A percentile compares a stretch with the other conserved stretches of the same genome.
Evolutionary conservation across 192 early-diverging fungal genomes (phyloP).

Genomic region (Kappamyces sp.): DNA sequence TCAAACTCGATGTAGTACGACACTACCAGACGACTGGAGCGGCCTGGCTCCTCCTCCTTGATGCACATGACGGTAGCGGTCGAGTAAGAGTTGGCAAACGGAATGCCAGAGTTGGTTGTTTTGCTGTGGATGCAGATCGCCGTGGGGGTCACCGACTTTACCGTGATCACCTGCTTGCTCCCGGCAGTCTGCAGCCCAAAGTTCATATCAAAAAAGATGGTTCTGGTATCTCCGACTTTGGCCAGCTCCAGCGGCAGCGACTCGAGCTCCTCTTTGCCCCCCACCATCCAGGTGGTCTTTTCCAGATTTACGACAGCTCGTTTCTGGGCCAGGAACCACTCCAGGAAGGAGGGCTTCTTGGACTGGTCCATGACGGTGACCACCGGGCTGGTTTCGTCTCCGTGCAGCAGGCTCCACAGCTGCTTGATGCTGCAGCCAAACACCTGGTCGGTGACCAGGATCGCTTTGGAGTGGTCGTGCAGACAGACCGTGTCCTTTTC

Average conservation of each 20-base stretch:
- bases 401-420: conserved; percentile 4
- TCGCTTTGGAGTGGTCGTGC: neutral
- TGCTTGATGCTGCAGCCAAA: neutral
- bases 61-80: conserved; percentile 8
- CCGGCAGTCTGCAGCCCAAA: conserved; percentile 10
- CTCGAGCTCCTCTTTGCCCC: neutral
- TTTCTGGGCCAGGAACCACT: conserved; percentile 4
- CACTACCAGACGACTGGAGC: neutral
- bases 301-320: conserved; percentile 1
- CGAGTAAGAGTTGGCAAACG: conserved; percentile 8
- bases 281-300: conserved; percentile 7
- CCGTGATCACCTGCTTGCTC: neutral
- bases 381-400: conserved; percentile 1
- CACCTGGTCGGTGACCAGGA: neutral
- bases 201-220: conserved; percentile 13
- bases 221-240: neutral
- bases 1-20: conserved; percentile 5
- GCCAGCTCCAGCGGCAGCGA: neutral
- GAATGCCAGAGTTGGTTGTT: conserved; percentile 8
- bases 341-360: conserved; percentile 7
- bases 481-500: neutral
- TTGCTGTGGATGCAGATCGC: conserved; percentile 7
- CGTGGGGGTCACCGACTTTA: neutral
- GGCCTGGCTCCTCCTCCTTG: conserved; percentile 1
- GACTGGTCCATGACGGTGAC: neutral